phyloP scores from a whole-genome alignment of 2,329 filamentous ascomycete genomes.

The Sclerotinia trifoliorum region DNA sequence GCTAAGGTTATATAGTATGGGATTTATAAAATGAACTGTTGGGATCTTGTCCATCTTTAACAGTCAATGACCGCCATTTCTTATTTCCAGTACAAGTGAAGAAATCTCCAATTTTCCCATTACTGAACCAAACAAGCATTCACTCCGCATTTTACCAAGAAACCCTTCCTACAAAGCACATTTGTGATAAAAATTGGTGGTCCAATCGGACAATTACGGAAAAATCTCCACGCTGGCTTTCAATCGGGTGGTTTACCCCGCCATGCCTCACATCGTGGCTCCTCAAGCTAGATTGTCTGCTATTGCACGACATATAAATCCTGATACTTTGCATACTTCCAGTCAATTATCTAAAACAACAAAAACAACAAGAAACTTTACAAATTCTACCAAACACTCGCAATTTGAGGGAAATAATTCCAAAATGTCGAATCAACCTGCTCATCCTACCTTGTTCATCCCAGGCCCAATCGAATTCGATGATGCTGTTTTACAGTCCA shows the following conservation, averaged over 20 bases:
- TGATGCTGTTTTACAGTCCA: slow-evolving; percentile 90
- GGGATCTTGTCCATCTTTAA: background rate
- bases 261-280: slow-evolving; percentile 28
- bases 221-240: slow-evolving; percentile 16
- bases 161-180: background rate
- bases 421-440: slow-evolving; percentile 60
- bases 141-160: background rate
- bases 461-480: slow-evolving; percentile 98
- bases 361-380: slow-evolving; percentile 24
- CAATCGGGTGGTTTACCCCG: slow-evolving; percentile 25
- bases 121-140: background rate
- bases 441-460: slow-evolving; percentile 78
- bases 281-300: slow-evolving; percentile 37
- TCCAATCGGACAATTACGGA: slow-evolving; percentile 21
- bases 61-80: background rate
- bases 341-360: background rate
- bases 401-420: slow-evolving; percentile 11
- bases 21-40: background rate
- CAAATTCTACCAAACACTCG: background rate
- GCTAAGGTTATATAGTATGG: background rate
- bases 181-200: background rate
- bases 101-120: background rate
- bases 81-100: background rate
- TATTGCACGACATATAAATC: slow-evolving; percentile 40
- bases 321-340: slow-evolving; percentile 2